These are phyloP conservation scores for Saccharomycopsis olivae DNA, from an alignment of 805 yeast genomes.

Conservation along the genomic window DNA sequence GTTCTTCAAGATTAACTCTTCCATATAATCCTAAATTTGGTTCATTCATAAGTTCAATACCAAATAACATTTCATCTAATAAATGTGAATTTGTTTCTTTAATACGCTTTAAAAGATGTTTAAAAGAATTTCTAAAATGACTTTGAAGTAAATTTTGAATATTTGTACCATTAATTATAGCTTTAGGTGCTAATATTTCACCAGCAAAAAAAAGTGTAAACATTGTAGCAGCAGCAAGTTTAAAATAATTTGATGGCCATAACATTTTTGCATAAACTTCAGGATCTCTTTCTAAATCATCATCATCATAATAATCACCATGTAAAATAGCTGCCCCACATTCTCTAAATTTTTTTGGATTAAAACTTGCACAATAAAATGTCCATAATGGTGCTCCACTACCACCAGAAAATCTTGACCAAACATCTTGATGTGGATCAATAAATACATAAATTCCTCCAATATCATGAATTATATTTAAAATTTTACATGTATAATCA, in stretches of 20 bases:
- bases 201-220: conserved; percentile 84
- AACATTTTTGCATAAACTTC: conserved; percentile 65
- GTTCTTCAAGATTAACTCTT: conserved; percentile 35
- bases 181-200: conserved; percentile 61
- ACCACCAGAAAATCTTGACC: conserved; percentile 86
- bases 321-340: conserved; percentile 81
- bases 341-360: conserved; percentile 57
- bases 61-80: conserved; percentile 45
- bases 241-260: conserved; percentile 81
- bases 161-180: conserved; percentile 57
- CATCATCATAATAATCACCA: conserved; percentile 35
- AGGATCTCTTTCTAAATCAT: conserved; percentile 23
- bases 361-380: conserved; percentile 73
- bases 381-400: conserved; percentile 96
- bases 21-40: conserved; percentile 75
- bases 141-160: conserved; percentile 70
- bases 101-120: conserved; percentile 34
- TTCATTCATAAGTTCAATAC: conserved; percentile 78
- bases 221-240: conserved; percentile 71
- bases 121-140: conserved; percentile 48
- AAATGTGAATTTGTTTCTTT: conserved; percentile 33
- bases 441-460: conserved; percentile 74
- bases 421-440: conserved; percentile 91
- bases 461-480: conserved; percentile 43
- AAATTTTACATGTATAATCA: conserved; percentile 52